Evolutionary conservation across 116 monocot genomes (phyloP).

Genomic region (Iris pallida): DNA sequence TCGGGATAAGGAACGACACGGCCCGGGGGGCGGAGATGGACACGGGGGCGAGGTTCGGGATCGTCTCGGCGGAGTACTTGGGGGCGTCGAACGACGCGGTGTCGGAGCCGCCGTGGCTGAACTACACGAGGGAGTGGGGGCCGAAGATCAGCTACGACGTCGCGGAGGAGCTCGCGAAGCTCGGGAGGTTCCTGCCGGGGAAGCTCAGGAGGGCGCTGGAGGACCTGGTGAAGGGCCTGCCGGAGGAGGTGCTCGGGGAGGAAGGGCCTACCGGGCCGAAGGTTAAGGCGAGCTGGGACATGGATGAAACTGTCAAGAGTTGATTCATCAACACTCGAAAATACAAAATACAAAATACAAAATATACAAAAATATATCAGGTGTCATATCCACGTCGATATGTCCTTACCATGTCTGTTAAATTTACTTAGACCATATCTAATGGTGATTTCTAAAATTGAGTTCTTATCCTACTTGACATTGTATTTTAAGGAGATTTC

Average conservation of each 20-base stretch:
- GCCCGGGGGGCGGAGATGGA: slow-evolving; percentile 48
- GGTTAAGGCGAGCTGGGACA: slow-evolving; percentile 54
- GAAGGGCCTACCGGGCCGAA: slow-evolving; percentile 90
- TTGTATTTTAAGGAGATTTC: too few relatives aligned
- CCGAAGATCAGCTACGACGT: slow-evolving; percentile 53
- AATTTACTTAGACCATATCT: too few relatives aligned
- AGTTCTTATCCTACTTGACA: too few relatives aligned
- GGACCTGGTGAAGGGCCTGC: slow-evolving; percentile 44
- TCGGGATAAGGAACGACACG: slow-evolving; percentile 66
- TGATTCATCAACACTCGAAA: too few relatives aligned
- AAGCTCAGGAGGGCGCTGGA: slow-evolving; percentile 30
- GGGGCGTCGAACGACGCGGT: slow-evolving; percentile 5
- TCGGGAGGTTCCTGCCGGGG: slow-evolving; percentile 40
- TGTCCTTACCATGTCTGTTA: too few relatives aligned
- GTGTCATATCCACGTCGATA: too few relatives aligned
- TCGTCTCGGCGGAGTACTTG: slow-evolving; percentile 52
- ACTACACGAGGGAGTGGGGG: slow-evolving; percentile 66
- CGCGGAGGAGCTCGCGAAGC: slow-evolving; percentile 33
- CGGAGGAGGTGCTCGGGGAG: slow-evolving; percentile 56
- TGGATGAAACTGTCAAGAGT: slow-evolving; percentile 29
- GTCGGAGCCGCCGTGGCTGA: slow-evolving; percentile 62
- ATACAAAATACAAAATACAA: too few relatives aligned
- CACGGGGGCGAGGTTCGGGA: slow-evolving; percentile 25
- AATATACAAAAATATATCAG: too few relatives aligned
- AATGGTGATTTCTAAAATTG: too few relatives aligned